A percentile compares a stretch with the other conserved stretches of the same genome.
phyloP scores from a whole-genome alignment of 495 filamentous ascomycete species.

The Entonaema liquescens region DNA sequence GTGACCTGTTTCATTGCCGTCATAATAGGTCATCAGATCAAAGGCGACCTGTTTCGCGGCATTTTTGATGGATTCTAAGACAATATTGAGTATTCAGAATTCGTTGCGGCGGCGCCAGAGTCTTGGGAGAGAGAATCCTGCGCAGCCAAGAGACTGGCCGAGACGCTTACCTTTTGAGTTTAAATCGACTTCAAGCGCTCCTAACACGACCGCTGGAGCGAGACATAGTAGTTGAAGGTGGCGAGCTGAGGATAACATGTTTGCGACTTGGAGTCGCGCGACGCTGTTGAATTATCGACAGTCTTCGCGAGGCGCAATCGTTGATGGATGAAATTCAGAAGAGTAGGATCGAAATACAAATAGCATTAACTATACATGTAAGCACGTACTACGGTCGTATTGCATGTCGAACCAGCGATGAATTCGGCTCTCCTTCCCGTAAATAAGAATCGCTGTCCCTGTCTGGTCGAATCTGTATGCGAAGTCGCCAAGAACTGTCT shows the following conservation, averaged over 20 bases:
- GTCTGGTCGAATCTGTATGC: neutral
- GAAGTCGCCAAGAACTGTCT: neutral
- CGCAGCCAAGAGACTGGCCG: neutral
- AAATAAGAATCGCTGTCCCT: neutral
- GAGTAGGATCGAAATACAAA: slow-evolving; percentile 4
- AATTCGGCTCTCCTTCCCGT: neutral
- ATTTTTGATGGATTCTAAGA: slow-evolving; percentile 62
- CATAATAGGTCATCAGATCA: slow-evolving; percentile 72
- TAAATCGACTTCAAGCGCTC: slow-evolving; percentile 43
- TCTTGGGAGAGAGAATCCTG: neutral
- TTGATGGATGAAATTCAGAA: slow-evolving; percentile 5
- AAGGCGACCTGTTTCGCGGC: slow-evolving; percentile 67
- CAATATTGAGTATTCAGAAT: neutral
- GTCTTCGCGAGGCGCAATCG: neutral
- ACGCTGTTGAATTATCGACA: slow-evolving; percentile 6
- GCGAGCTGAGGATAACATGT: slow-evolving; percentile 23
- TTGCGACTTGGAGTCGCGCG: slow-evolving; percentile 1
- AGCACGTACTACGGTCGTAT: slow-evolving; percentile 14
- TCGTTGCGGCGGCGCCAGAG: neutral
- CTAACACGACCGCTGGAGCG: slow-evolving; percentile 39
- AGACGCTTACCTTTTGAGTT: slow-evolving; percentile 35
- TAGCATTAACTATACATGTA: slow-evolving; percentile 28
- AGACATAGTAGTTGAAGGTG: slow-evolving; percentile 35
- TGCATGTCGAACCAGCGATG: slow-evolving; percentile 7
- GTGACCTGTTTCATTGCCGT: slow-evolving; percentile 66